Evolutionary conservation across 768 basidiomycete genomes (phyloP), one percentile per base, ranked within the genome.

Genomic region (Dendrothele bispora): DNA sequence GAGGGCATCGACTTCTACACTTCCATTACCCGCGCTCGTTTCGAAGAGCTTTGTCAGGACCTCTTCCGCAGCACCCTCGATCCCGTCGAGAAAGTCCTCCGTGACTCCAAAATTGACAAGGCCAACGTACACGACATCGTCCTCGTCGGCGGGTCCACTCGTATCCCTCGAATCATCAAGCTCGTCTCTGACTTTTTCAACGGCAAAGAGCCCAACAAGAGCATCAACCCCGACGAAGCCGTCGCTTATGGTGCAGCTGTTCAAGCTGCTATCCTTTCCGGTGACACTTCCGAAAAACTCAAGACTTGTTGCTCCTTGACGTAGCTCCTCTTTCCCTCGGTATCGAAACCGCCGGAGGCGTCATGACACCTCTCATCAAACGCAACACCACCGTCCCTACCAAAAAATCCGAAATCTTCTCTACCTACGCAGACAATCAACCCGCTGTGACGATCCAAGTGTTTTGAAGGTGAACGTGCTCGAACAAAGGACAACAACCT

Each of bases 401-500:
- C 50, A 82, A 63, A 52, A 74, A 70, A 51, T 65, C 64, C 28
- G 67, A 71, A 44, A 72, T 68, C 59, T 93, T 95, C 80, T 94
- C 92, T 34, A 95, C 94, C 1, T 86, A 88, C 64, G 78, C 84
- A 45, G 91, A 94, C 71, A 92, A 93, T 71, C 91, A 95, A 65
- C 83, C 84, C 46, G 86, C 84, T 66, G 91, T 95, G 30, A 74
- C 88, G 59, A 93, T 95, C 62, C 88, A 92, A 67, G 90, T 95
- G 24, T 93, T 74, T 65, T 67, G 91, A 95, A 72, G 91, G 91
- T 56, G 90, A 94, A 67, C 86, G 91, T 64, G 81, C 86, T 27
- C 80, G 86, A 62, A 92, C 92, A 39, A 91, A 88, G 74, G 86
- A 91, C 72, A 95, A 95, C 75, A 88, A 92, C 73, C 72, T 88